phyloP scores from a whole-genome alignment of 176 grass and related monocot genomes.

The Oryza officinalis region DNA sequence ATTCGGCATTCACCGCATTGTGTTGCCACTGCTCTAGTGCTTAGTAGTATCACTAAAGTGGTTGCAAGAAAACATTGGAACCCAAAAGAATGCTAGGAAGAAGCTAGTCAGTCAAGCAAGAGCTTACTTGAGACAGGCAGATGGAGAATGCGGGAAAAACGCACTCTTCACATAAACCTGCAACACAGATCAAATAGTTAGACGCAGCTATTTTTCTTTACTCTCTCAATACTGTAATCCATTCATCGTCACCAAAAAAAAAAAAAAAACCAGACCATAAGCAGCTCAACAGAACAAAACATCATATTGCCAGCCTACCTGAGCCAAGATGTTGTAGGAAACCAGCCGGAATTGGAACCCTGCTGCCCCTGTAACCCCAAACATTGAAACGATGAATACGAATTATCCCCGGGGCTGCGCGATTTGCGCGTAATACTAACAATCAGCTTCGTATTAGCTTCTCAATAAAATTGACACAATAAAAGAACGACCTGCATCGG shows the following conservation, averaged over 20 bases:
- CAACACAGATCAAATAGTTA: neutral
- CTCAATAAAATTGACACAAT: neutral
- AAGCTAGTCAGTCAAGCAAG: slow-evolving; percentile 4
- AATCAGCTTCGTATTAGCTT: neutral
- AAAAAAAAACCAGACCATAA: neutral
- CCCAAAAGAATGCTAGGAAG: neutral
- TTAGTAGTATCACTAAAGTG: neutral
- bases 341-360: slow-evolving; percentile 71
- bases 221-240: neutral
- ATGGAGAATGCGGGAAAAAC: slow-evolving; percentile 75
- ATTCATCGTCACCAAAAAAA: neutral
- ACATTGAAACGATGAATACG: neutral
- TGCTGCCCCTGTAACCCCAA: slow-evolving; percentile 37
- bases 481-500: slow-evolving; percentile 31
- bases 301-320: slow-evolving; percentile 45
- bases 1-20: neutral
- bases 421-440: neutral
- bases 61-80: neutral
- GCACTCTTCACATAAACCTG: slow-evolving; percentile 95
- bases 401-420: neutral
- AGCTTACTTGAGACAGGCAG: slow-evolving; percentile 94
- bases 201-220: neutral
- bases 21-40: neutral
- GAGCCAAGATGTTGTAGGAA: slow-evolving; percentile 93
- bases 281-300: neutral